Evolutionary conservation across 306 rosid species (phyloP).

Genomic region (Dryas alaskensis): DNA sequence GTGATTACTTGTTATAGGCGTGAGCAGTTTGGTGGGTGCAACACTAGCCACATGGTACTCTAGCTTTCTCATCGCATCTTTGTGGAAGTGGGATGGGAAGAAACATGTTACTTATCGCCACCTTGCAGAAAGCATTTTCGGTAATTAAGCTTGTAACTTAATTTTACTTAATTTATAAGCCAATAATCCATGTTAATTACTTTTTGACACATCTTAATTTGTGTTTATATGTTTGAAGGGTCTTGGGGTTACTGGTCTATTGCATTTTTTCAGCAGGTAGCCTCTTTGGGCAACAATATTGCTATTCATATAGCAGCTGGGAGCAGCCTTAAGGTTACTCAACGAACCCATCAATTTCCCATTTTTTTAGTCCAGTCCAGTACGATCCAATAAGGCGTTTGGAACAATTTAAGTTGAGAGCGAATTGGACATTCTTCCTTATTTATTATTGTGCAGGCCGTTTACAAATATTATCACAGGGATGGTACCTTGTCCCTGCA

Average conservation of each 20-base stretch:
- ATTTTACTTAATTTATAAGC: not conserved
- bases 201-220: not conserved
- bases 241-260: slow-evolving; percentile 74
- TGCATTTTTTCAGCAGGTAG: slow-evolving; percentile 73
- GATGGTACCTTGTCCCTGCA: slow-evolving; percentile 62
- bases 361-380: not conserved
- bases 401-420: too few relatives aligned
- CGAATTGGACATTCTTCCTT: not conserved
- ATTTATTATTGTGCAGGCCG: slow-evolving; percentile 39
- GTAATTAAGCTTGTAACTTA: slow-evolving; percentile 5
- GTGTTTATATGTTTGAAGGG: slow-evolving; percentile 44
- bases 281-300: slow-evolving; percentile 76
- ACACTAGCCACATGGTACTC: slow-evolving; percentile 81
- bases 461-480: slow-evolving; percentile 52
- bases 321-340: slow-evolving; percentile 66
- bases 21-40: slow-evolving; percentile 57
- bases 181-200: too few relatives aligned
- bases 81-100: slow-evolving; percentile 79
- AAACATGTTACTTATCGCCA: slow-evolving; percentile 64
- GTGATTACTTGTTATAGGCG: slow-evolving; percentile 44
- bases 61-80: slow-evolving; percentile 64
- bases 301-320: slow-evolving; percentile 86
- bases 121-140: slow-evolving; percentile 57
- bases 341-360: not conserved
- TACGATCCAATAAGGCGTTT: too few relatives aligned